Percentiles rank a stretch among this genome's conserved stretches.
These are phyloP conservation scores for Malus hybrid DNA, from an alignment of 331 rosid genomes.

Conservation along the genomic window DNA sequence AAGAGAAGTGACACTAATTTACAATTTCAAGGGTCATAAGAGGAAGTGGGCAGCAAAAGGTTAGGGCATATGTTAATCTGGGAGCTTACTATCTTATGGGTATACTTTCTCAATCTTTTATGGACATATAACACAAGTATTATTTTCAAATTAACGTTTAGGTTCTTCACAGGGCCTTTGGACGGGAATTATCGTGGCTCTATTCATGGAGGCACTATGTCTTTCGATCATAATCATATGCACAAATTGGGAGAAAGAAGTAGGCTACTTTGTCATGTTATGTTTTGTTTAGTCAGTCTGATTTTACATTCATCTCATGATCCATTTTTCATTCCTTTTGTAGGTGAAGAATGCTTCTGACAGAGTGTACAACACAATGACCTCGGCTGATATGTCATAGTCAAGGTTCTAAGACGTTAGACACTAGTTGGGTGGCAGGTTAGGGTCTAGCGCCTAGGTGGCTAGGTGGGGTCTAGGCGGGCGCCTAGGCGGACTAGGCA, in stretches of 20 bases:
- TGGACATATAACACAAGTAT: not conserved
- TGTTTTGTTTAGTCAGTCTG: not conserved
- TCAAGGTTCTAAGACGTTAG: too few species aligned
- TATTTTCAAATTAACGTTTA: not conserved
- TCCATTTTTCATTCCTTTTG: not conserved
- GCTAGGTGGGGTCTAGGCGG: too few species aligned
- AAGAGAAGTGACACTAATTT: not conserved
- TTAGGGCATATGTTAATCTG: slow-evolving; percentile 32
- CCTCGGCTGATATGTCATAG: not conserved
- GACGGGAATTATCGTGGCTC: slow-evolving; percentile 34
- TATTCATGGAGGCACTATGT: slow-evolving; percentile 20
- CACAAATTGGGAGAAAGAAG: slow-evolving; percentile 48
- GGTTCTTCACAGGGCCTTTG: slow-evolving; percentile 37
- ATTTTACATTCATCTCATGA: not conserved
- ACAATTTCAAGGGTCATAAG: slow-evolving; percentile 19
- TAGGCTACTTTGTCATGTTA: not conserved
- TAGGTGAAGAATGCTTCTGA: slow-evolving; percentile 23
- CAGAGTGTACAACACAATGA: not conserved
- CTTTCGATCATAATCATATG: slow-evolving; percentile 20
- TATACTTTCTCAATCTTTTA: not conserved
- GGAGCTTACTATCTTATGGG: slow-evolving; percentile 45
- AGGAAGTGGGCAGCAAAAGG: slow-evolving; percentile 37
- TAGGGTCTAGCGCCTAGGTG: too few species aligned
- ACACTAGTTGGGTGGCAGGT: fast-evolving
- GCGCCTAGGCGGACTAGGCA: too few species aligned